Evolutionary conservation across 2,329 filamentous ascomycete genomes (phyloP), one percentile per base, ranked within the genome.

Genomic region (Aspergillus hortae): DNA sequence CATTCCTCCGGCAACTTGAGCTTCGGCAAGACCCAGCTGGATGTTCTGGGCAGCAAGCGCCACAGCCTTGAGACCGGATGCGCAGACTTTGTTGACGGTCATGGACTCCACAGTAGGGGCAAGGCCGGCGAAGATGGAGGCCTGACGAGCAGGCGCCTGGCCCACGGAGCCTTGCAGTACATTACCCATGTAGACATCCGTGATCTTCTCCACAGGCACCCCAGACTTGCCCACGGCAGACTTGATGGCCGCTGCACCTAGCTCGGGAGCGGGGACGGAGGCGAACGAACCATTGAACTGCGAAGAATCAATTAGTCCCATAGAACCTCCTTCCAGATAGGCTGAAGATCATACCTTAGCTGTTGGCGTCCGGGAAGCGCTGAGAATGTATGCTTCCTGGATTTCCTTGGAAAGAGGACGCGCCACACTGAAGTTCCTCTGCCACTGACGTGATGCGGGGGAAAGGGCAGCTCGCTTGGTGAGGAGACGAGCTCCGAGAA

Each of bases 81-180:
- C 88, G 77, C 94, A 99, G 54, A 99, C 94, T 76, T 99, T 99
- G 80, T 99, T 99, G 73, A 99, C 87, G 14, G 94, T 97, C 46
- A 88, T 86, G 33, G 92, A 88, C 75, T 99, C 94, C 51, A 95
- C 82, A 6, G 80, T 84, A n/a, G 85, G 77, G 9, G 90, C 81
- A 4, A 97, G 83, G 2, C 92, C 92, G 4, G 94, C 90, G 66
- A 95, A 92, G 54, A 97, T 88, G 59, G 84, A 78, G 10, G 94
- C 94, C 76, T 99, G 94, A 45, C 94, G 85, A 19, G 94, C 92
- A 2, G 94, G 94, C 0, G 94, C 84, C 75, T 99, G 94, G 43
- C 94, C 94, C 5, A 94, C 82, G 15, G 82, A 83, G 42, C 81
- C 92, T 71, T 91, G 87, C 38, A 97, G 81, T 9, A 97, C 94